Conservation (phyloP, 2,329 filamentous ascomycete species). For the Orbilia quercus region DNA sequence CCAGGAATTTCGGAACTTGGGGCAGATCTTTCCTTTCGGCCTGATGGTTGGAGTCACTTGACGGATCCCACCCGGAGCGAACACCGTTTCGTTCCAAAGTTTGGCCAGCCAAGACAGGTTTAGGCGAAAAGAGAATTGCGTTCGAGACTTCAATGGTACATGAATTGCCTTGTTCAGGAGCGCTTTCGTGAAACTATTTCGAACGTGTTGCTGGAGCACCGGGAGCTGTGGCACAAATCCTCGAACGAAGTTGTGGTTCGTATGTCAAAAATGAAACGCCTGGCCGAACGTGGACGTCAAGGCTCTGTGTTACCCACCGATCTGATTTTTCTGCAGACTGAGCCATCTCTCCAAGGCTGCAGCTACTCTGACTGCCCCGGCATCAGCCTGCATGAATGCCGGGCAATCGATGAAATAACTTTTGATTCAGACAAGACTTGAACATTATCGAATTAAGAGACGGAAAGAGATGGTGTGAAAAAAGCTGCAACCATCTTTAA, state of each 20-base stretch:
- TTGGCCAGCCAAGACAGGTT: background rate
- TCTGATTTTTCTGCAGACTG: background rate
- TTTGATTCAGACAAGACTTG: no score
- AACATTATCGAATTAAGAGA: no score
- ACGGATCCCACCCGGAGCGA: conserved; percentile 12
- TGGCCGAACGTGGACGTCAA: conserved; percentile 17
- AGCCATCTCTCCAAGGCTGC: conserved; percentile 8
- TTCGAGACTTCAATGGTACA: conserved; percentile 10
- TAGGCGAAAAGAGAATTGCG: background rate
- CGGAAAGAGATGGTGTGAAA: no score
- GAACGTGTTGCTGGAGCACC: background rate
- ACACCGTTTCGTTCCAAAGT: conserved; percentile 16
- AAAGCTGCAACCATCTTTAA: no score
- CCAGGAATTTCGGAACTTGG: conserved; percentile 47
- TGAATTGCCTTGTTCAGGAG: conserved; percentile 2
- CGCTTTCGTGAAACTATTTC: conserved; percentile 6
- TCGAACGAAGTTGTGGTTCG: conserved; percentile 16
- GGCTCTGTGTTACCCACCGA: conserved; percentile 30
- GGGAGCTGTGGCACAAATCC: conserved; percentile 15
- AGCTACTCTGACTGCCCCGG: conserved; percentile 3
- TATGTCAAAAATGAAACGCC: conserved; percentile 47
- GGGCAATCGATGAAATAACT: background rate
- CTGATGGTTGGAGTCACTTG: conserved; percentile 9
- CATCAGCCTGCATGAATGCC: background rate
- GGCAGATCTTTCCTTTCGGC: conserved; percentile 31